phyloP scores from a whole-genome alignment of 2,329 filamentous ascomycete genomes.

The Beauveria bassiana region DNA sequence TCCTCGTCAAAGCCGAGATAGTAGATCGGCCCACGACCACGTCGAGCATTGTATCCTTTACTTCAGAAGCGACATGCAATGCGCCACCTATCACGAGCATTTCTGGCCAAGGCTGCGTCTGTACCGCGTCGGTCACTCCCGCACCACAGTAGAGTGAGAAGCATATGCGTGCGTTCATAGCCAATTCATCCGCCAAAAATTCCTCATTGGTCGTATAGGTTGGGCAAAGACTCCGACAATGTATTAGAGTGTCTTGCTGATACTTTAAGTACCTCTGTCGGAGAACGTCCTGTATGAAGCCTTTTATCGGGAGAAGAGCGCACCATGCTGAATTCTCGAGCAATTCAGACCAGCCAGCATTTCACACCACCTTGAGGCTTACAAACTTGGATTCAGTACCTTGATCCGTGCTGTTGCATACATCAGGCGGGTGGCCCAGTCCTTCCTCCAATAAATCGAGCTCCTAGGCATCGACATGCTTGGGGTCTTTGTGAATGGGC shows the following conservation, averaged over 20 bases:
- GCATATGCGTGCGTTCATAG: not conserved
- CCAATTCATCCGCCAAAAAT: not conserved
- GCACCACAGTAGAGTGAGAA: not conserved
- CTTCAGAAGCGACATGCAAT: slow-evolving; percentile 10
- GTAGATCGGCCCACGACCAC: slow-evolving; percentile 2
- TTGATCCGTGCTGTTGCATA: too few species aligned
- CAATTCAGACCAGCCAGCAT: too few species aligned
- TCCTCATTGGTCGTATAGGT: not conserved
- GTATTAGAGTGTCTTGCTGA: not conserved
- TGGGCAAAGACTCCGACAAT: not conserved
- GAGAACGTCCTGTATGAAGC: too few species aligned
- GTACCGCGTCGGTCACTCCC: not conserved
- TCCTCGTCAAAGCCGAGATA: slow-evolving; percentile 39
- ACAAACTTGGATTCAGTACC: too few species aligned
- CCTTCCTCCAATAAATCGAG: too few species aligned
- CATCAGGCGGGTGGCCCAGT: too few species aligned
- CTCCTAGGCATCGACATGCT: too few species aligned
- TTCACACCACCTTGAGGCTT: too few species aligned
- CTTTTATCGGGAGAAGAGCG: too few species aligned
- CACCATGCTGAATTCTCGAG: too few species aligned
- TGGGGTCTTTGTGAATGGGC: too few species aligned
- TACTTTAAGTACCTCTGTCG: too few species aligned
- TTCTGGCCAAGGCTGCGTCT: slow-evolving; percentile 7
- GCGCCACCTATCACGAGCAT: slow-evolving; percentile 7
- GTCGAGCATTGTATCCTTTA: slow-evolving; percentile 7